Evolutionary conservation across 768 basidiomycete species (phyloP).

Genomic region (Tylopilus cervinicoccineus): DNA sequence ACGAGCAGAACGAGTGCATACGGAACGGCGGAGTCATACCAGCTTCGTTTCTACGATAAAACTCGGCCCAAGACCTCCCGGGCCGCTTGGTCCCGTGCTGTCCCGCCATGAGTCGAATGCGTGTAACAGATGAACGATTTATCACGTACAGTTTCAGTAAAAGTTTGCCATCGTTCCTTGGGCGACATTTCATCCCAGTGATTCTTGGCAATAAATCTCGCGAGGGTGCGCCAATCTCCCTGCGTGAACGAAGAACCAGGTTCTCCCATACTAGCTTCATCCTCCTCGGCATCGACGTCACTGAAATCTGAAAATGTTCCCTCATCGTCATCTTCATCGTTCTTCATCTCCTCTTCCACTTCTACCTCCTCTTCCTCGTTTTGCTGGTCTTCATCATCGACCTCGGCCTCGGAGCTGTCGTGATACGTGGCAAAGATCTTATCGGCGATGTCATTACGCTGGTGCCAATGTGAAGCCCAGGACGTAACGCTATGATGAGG

Average conservation of each 20-base stretch:
- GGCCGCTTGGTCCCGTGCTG: constrained; percentile 50
- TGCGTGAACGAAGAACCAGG: constrained; percentile 47
- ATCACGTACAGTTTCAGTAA: constrained; percentile 44
- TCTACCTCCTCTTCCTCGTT: constrained; percentile 32
- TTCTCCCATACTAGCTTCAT: constrained; percentile 46
- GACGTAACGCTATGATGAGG: constrained; percentile 62
- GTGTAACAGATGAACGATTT: not conserved
- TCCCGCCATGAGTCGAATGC: constrained; percentile 1
- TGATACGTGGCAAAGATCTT: constrained; percentile 47
- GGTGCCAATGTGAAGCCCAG: constrained; percentile 67
- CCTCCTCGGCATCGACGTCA: constrained; percentile 26
- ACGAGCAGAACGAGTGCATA: not conserved
- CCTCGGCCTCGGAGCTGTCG: constrained; percentile 30
- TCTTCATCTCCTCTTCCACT: constrained; percentile 23
- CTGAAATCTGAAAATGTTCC: constrained; percentile 16
- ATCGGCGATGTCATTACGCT: constrained; percentile 61
- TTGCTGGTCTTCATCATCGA: constrained; percentile 32
- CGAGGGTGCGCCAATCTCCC: constrained; percentile 61
- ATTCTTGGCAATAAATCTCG: constrained; percentile 52
- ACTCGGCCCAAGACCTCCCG: constrained; percentile 58
- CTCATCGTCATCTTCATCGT: constrained; percentile 19
- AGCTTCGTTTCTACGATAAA: constrained; percentile 48
- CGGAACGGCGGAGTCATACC: constrained; percentile 33
- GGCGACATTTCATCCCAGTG: constrained; percentile 40
- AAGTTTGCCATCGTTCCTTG: constrained; percentile 54